Evolutionary conservation across 306 rosid genomes (phyloP).

Genomic region (Rosa chinensis): DNA sequence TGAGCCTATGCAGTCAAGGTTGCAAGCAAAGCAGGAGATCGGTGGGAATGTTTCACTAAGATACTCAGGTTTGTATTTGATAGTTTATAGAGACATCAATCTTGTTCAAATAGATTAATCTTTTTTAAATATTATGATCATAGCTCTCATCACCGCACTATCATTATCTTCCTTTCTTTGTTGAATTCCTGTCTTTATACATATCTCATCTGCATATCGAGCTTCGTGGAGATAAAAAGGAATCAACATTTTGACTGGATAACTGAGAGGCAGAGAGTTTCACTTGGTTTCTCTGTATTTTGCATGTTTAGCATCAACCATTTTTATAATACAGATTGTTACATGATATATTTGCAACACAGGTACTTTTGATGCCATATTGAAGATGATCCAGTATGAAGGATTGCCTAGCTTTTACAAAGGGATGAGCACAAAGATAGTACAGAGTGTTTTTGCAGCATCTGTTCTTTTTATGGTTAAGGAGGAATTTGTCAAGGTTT

Average conservation of each 20-base stretch:
- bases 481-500: slow-evolving; percentile 77
- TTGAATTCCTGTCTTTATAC: not conserved
- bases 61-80: slow-evolving; percentile 71
- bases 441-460: slow-evolving; percentile 86
- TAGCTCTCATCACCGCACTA: not conserved
- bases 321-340: slow-evolving; percentile 6
- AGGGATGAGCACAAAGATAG: slow-evolving; percentile 89
- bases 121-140: slow-evolving; percentile 6
- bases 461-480: slow-evolving; percentile 79
- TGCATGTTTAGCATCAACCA: not conserved
- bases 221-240: not conserved
- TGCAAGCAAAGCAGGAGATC: slow-evolving; percentile 91
- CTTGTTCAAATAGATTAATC: not conserved
- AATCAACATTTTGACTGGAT: not conserved
- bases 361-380: slow-evolving; percentile 76
- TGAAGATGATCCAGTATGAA: slow-evolving; percentile 75
- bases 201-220: not conserved
- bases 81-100: slow-evolving; percentile 5
- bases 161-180: not conserved
- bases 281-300: not conserved
- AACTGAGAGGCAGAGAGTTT: not conserved
- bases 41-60: slow-evolving; percentile 68
- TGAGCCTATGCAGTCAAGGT: slow-evolving; percentile 67
- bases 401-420: slow-evolving; percentile 69
- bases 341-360: slow-evolving; percentile 12